Base-by-base conservation (phyloP, 768 basidiomycete genomes). In the Lactifluus echinatus region DNA sequence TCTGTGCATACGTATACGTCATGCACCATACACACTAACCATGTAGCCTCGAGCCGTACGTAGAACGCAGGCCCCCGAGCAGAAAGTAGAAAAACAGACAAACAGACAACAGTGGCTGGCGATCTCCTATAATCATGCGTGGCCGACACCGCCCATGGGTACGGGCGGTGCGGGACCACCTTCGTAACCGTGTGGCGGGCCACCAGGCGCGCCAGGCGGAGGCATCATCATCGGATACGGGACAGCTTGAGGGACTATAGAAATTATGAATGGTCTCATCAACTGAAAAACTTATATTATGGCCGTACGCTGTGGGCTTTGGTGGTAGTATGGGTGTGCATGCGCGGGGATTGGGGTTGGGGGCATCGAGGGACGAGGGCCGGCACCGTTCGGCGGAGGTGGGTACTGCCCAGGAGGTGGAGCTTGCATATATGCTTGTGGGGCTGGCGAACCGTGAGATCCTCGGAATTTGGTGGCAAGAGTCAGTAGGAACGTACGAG, bases 181-280 rank as follows among this genome's bases (percentile, higher is more conserved):
- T 45, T 91, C 87, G 70, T 90, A 91, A 33, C 78, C 79, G 67
- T 89, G 80, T 8, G 78, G 89, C 60, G 84, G 85, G 39, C 79
- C 80, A 43, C 74, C 78, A n/a, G 72, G 73, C 56, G 76, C 79
- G 49, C 84, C 83, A 14, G 85, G 85, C 54, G 85, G 87, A 53
- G 83, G 86, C 85, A 90, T 89, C 88, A 92, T 92, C 86, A 89
- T 88, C n/a, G 80, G 85, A 69, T 92, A 93, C 46, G 87, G 85
- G 62, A 88, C 82, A 33, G 90, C 87, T 65, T 91, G 90, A 71
- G 84, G 84, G 69, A 92, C 90, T 93, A 72, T 61, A 51, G 26
- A 36, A 21, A 21, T 29, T 12, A 5, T 17, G 42, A 50, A 56
- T 19, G 55, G 42, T 15, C 21, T 28, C 36, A 56, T 56, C 66